Base-by-base conservation (phyloP, 192 early-diverging fungal species). In the Entomortierella lignicola region DNA sequence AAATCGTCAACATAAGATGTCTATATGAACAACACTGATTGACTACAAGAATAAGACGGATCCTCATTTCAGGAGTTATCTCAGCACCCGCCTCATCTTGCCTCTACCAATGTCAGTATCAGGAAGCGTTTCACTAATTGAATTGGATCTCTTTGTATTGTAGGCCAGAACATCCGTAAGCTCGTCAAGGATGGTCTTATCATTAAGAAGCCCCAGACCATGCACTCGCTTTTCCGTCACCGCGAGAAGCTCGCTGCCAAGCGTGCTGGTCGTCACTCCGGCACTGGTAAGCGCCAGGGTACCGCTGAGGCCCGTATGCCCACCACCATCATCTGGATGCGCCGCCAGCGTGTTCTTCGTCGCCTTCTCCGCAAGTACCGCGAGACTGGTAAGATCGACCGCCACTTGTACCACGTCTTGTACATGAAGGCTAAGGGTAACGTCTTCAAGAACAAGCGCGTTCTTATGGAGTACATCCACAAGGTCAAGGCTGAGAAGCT, bases 401-500 rank as follows among this genome's bases (percentile, higher is more conserved):
- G 91, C 81, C 96, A 98, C 90, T 89, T 99, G 92, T 92, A 90
- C 92, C 97, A 96, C 88, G 84, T 88, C 80, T 90, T 99, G 77
- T 99, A 99, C 92, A 83, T 97, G 82, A 98, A 97, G 91, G 89
- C 95, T 66, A 99, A 99, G 94, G 97, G 97, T 97, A 98, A 97
- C 88, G 95, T 95, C 64, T 99, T 99, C 91, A 99, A 99, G 94
- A 99, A 97, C 95, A 99, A 99, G 93, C 94, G 97, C 87, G 97
- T 99, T 69, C 85, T 99, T 51, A 99, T 99, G 94, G 97, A 99
- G 88, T 94, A 94, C 89, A 99, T 99, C 87, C 96, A 98, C 91
- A 97, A 97, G 91, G 94, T 93, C 81, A 99, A 99, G 94, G 95
- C 97, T 55, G 96, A 99, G 89, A 96, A 98, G 87, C 86, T 92